Evolutionary conservation across 208 protist species (phyloP), one percentile per base, ranked within the genome.

Genomic region (Trypanosoma brucei): DNA sequence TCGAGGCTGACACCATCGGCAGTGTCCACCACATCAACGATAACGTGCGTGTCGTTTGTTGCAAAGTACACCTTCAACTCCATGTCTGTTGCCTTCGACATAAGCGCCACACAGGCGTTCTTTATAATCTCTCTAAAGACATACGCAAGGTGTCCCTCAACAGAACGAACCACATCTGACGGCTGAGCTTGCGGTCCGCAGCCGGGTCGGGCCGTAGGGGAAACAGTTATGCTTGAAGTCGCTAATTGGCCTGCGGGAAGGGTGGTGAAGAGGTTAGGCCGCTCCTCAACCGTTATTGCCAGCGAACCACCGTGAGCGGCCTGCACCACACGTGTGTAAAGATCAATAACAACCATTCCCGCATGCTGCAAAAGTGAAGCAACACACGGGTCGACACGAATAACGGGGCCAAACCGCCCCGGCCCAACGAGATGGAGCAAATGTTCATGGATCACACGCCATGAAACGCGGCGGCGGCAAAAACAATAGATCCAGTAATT

Each of bases 391-490:
- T 86, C 58, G 33, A 58, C 44, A 30, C 67, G 68, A 48, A 94
- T 77, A n/a, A 92, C 76, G 1, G 51, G 55, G 31, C 72, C 60
- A 57, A 72, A 74, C 6, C 69, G 65, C 11, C 36, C 53, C 0
- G 88, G 84, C 22, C 55, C 55, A 2, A 76, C 73, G 5, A 88
- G 59, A 62, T 90, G 70, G 39, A 94, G 72, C 40, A 94, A 69
- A 68, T 94, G 85, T 51, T 91, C 88, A 60, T 94, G 88, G 49
- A 92, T 71, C 36, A 92, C 81, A 35, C 88, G 85, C 86, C 88
- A 94, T 35, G 81, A 80, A 2, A 92, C 85, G 38, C 85, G 84
- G 4, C 76, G 81, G 11, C 79, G 73, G 59, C 85, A 94, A 73
- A 92, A 94, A 59, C 71, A 73, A 14, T 75, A 83, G 33, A 94